Percentiles rank a stretch among this genome's conserved stretches.
phyloP scores from a whole-genome alignment of 257 asterid species.

The Eucommia ulmoides region DNA sequence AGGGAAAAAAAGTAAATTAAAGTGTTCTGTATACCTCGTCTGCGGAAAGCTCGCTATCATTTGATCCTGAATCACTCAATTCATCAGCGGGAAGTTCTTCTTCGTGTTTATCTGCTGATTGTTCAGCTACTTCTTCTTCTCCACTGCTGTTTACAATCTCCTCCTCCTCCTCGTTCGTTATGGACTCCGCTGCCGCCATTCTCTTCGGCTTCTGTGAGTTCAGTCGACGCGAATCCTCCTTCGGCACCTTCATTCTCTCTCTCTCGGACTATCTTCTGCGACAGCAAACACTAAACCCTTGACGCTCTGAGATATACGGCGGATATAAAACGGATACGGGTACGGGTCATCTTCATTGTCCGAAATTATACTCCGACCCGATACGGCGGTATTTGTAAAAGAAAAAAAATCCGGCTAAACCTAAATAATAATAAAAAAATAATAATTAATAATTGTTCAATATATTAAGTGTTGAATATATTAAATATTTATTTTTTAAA shows the following conservation, averaged over 20 bases:
- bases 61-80: conserved; percentile 36
- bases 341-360: no score
- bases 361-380: no score
- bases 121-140: not conserved
- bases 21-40: conserved; percentile 53
- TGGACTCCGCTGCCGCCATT: not conserved
- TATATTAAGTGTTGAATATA: no score
- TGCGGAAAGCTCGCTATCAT: conserved; percentile 25
- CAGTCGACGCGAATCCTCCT: not conserved
- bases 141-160: not conserved
- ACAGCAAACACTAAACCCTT: not conserved
- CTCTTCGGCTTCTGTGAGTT: not conserved
- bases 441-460: not conserved
- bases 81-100: conserved; percentile 29
- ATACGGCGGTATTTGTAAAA: no score
- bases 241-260: not conserved
- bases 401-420: no score
- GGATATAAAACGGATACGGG: no score
- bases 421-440: no score
- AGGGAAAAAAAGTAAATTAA: no score
- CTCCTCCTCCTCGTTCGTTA: not conserved
- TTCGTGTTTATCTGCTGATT: conserved; percentile 3
- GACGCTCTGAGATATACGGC: not conserved
- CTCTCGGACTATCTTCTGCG: not conserved
- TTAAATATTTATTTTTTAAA: no score